These are phyloP conservation scores for Oenanthe javanica DNA, from an alignment of 140 eudicot species.

Conservation along the genomic window DNA sequence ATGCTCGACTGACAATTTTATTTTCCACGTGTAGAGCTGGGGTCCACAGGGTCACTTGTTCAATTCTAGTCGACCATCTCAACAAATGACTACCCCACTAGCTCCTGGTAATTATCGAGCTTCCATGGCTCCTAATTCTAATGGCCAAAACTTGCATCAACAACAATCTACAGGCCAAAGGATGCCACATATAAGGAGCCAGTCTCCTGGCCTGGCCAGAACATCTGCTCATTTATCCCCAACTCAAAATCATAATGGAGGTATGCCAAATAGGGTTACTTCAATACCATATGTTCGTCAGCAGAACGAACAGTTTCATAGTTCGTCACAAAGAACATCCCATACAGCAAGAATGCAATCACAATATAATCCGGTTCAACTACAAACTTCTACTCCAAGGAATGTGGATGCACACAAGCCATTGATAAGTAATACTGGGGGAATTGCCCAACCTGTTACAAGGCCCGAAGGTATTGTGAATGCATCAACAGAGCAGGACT, in stretches of 20 bases:
- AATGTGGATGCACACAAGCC: conserved; percentile 15
- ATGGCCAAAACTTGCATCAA: conserved; percentile 24
- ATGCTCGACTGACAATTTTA: neutral
- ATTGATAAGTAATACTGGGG: conserved; percentile 11
- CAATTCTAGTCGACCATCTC: conserved; percentile 25
- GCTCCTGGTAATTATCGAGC: conserved; percentile 23
- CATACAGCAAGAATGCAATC: conserved; percentile 20
- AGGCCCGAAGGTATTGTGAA: conserved; percentile 21
- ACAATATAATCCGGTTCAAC: conserved; percentile 20
- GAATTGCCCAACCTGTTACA: conserved; percentile 21
- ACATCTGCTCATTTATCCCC: conserved; percentile 21
- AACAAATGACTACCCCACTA: conserved; percentile 23
- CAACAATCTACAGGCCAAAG: conserved; percentile 31
- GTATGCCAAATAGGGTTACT: conserved; percentile 17
- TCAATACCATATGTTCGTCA: neutral
- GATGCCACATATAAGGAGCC: conserved; percentile 23
- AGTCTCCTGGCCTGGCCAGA: conserved; percentile 24
- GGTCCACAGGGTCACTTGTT: conserved; percentile 29
- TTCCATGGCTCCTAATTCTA: conserved; percentile 19
- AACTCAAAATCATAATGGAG: conserved; percentile 26
- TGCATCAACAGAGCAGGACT: conserved; percentile 48
- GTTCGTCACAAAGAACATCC: conserved; percentile 34
- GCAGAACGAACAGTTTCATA: conserved; percentile 22
- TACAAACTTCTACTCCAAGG: conserved; percentile 23
- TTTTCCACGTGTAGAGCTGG: conserved; percentile 16